A percentile compares a stretch with the other conserved stretches of the same genome.
Conservation (phyloP, 148 eudicot species). For the Vaccinium vitisidaea region DNA sequence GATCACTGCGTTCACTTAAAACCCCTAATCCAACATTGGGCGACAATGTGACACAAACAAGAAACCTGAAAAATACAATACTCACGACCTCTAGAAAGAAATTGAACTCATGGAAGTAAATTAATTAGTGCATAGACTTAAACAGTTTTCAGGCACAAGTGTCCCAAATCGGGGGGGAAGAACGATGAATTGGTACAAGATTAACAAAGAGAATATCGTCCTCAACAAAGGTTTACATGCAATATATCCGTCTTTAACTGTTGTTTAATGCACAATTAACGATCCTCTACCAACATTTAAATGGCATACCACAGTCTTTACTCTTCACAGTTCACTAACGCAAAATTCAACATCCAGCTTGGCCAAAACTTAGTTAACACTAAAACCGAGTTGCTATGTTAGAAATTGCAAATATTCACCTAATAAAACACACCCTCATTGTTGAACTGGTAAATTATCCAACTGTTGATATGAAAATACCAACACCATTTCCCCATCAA, state of each 20-base stretch:
- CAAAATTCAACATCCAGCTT: not conserved
- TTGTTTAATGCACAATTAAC: slow-evolving; percentile 1
- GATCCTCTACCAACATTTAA: not conserved
- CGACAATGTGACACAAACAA: not conserved
- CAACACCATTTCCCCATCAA: not conserved
- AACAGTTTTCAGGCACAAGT: not conserved
- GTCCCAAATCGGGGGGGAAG: not conserved
- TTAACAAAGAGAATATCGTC: not conserved
- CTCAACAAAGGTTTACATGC: not conserved
- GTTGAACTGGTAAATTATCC: not conserved
- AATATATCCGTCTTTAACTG: not conserved
- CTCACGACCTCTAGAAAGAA: not conserved
- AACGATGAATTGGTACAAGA: not conserved
- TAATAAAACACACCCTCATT: not conserved
- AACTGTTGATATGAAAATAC: not conserved
- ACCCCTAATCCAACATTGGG: not conserved
- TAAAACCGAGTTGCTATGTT: not conserved
- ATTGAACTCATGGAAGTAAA: not conserved
- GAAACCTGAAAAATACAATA: not conserved
- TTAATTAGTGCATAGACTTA: not conserved
- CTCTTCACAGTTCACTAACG: not conserved
- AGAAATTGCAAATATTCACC: not conserved
- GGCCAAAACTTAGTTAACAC: not conserved
- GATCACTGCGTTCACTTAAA: not conserved
- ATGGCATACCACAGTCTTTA: not conserved